A percentile compares a stretch with the other conserved stretches of the same genome.
phyloP scores from a whole-genome alignment of 106 monocot species.

The Alisma plantagoaquatica region DNA sequence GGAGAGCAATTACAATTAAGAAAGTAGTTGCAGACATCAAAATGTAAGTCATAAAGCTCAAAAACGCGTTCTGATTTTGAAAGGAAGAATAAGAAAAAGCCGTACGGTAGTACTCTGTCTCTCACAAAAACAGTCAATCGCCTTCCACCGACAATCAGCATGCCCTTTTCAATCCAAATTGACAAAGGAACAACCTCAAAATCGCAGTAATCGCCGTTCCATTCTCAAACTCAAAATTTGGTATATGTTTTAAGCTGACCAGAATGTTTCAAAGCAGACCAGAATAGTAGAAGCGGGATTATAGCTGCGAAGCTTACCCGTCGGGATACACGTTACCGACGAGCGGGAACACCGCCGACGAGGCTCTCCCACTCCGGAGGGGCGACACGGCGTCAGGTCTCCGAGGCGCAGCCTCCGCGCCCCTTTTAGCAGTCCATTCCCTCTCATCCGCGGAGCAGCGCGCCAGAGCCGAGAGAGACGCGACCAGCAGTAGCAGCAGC shows the following conservation, averaged over 20 bases:
- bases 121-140: background rate
- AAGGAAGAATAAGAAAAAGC: no score
- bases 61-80: no score
- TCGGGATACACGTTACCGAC: slow-evolving; percentile 66
- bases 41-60: no score
- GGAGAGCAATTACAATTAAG: no score
- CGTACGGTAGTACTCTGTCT: no score
- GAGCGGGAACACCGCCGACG: slow-evolving; percentile 59
- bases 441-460: background rate
- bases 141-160: no score
- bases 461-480: background rate
- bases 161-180: no score
- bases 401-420: no score
- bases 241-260: no score
- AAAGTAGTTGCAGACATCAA: no score
- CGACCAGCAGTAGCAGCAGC: background rate
- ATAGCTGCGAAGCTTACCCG: slow-evolving; percentile 25
- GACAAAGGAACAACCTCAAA: background rate
- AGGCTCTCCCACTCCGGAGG: background rate
- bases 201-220: background rate
- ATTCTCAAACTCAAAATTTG: background rate
- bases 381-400: background rate
- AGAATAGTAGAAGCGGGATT: no score
- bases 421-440: background rate
- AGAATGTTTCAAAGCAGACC: no score